Evolutionary conservation across 225 moss, liverwort and hornwort species (phyloP).

Genomic region (Sphagnum tenellum): DNA sequence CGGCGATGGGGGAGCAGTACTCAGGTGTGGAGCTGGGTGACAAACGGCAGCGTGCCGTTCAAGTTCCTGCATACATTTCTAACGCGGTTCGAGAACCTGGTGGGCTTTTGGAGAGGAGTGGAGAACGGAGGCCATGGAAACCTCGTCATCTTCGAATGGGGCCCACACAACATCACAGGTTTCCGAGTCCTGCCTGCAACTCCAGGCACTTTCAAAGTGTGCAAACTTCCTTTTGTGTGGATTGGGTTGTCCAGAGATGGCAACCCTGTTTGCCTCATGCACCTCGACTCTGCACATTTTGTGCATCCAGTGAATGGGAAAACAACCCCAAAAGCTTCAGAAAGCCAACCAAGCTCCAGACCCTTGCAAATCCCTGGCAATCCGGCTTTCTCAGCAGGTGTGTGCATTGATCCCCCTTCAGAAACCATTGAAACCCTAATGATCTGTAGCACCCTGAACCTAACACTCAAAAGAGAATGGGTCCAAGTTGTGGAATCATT

Average conservation of each 20-base stretch:
- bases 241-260: slow-evolving; percentile 67
- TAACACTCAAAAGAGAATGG: no score
- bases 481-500: no score
- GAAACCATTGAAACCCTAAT: no score
- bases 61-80: slow-evolving; percentile 54
- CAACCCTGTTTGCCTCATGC: slow-evolving; percentile 59
- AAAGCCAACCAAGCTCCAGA: slow-evolving; percentile 11
- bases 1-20: slow-evolving; percentile 64
- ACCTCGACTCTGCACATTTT: slow-evolving; percentile 30
- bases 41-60: slow-evolving; percentile 50
- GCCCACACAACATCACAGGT: slow-evolving; percentile 50
- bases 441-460: no score
- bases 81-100: slow-evolving; percentile 63
- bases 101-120: slow-evolving; percentile 95
- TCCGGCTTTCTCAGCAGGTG: no score
- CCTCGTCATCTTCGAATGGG: slow-evolving; percentile 86
- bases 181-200: slow-evolving; percentile 64
- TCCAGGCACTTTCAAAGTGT: slow-evolving; percentile 50
- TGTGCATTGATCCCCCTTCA: no score
- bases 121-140: slow-evolving; percentile 57
- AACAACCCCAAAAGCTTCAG: background rate
- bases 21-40: slow-evolving; percentile 59
- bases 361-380: slow-evolving; percentile 34
- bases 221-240: slow-evolving; percentile 85
- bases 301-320: no score